These are phyloP conservation scores for Pelargonium cotyledonis DNA, from an alignment of 441 rosid genomes.

Conservation along the genomic window DNA sequence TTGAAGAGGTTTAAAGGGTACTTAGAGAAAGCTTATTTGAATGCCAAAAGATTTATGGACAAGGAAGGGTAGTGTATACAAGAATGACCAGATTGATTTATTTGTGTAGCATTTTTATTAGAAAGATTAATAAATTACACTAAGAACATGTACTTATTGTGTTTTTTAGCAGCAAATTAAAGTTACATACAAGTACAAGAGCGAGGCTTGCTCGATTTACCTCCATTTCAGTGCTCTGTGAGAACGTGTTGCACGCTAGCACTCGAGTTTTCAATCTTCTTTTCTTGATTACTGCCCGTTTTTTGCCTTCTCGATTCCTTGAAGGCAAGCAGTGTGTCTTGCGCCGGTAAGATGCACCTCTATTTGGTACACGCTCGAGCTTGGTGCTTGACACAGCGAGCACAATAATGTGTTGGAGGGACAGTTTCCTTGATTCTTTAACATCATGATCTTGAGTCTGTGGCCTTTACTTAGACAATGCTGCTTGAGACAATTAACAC, in stretches of 20 bases:
- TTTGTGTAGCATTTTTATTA: background rate
- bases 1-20: conserved; percentile 31
- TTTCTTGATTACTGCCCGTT: too few relatives aligned
- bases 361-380: background rate
- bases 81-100: background rate
- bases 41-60: conserved; percentile 39
- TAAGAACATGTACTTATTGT: too few relatives aligned
- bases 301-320: background rate
- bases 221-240: too few relatives aligned
- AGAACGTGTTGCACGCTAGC: too few relatives aligned
- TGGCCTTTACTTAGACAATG: background rate
- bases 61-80: conserved; percentile 18
- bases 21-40: conserved; percentile 28
- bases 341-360: background rate
- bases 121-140: background rate
- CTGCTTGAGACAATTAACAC: background rate
- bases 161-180: too few relatives aligned
- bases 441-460: background rate
- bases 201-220: too few relatives aligned
- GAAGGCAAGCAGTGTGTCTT: background rate
- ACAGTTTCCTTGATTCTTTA: background rate
- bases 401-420: background rate
- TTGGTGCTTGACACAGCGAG: background rate
- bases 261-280: too few relatives aligned
- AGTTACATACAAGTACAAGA: too few relatives aligned